These are phyloP conservation scores for Eutypella sp. DNA, from an alignment of 2,329 filamentous ascomycete species.

Conservation along the genomic window DNA sequence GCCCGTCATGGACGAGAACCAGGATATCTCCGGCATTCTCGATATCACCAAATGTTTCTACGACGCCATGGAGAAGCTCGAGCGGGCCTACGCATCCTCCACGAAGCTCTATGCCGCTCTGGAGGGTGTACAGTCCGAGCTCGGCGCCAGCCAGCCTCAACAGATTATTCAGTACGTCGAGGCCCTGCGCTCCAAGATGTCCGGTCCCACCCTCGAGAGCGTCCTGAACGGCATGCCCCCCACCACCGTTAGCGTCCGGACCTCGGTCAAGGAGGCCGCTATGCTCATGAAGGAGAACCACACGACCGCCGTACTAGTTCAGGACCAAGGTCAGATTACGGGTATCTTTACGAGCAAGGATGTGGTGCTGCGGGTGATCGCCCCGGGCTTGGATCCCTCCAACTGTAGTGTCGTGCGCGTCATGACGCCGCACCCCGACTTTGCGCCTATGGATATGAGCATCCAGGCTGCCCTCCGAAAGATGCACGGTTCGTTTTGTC, in stretches of 20 bases:
- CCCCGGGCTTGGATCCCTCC: conserved; percentile 85
- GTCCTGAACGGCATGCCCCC: conserved; percentile 89
- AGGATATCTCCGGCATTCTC: conserved; percentile 95
- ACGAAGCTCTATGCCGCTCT: conserved; percentile 95
- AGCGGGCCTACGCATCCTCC: conserved; percentile 96
- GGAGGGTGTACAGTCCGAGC: conserved; percentile 94
- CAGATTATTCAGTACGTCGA: conserved; percentile 99
- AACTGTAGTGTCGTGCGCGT: conserved; percentile 97
- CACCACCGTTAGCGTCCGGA: conserved; percentile 90
- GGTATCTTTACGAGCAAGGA: conserved; percentile 99
- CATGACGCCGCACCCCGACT: conserved; percentile 98
- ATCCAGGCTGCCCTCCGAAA: conserved; percentile 96
- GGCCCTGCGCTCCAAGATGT: conserved; percentile 93
- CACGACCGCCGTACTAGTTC: conserved; percentile 91
- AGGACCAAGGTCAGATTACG: conserved; percentile 94
- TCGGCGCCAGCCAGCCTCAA: conserved; percentile 92
- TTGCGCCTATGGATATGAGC: conserved; percentile 98
- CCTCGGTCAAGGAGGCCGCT: conserved; percentile 93
- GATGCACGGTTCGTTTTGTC: conserved; percentile 78
- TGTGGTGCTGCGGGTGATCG: conserved; percentile 95
- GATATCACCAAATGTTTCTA: conserved; percentile 99
- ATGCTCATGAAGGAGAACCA: conserved; percentile 98
- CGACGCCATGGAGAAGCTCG: conserved; percentile 99
- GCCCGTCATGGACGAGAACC: conserved; percentile 99
- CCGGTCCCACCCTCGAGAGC: conserved; percentile 89